Percentiles rank a stretch among this genome's conserved stretches.
These are phyloP conservation scores for Euphorbia peplus DNA, from an alignment of 345 rosid species.

Conservation along the genomic window DNA sequence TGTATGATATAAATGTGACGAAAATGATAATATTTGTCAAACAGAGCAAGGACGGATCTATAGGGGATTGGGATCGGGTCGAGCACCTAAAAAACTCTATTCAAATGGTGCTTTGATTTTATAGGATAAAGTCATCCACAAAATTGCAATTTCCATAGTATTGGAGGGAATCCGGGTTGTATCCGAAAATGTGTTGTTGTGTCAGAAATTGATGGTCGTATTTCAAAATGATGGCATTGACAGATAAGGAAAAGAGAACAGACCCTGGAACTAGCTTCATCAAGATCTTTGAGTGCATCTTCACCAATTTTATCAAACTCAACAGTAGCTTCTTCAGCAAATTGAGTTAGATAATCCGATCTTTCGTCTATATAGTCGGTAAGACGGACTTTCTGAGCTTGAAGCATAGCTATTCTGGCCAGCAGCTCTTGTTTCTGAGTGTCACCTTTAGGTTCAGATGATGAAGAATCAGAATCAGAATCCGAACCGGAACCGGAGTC, in stretches of 20 bases:
- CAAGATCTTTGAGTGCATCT: slow-evolving; percentile 82
- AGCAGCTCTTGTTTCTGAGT: slow-evolving; percentile 70
- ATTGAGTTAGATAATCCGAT: slow-evolving; percentile 70
- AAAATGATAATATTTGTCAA: too few relatives aligned
- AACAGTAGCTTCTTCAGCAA: slow-evolving; percentile 77
- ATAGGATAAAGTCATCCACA: too few relatives aligned
- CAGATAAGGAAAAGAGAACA: slow-evolving; percentile 20
- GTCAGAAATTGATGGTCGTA: too few relatives aligned
- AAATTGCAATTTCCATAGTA: too few relatives aligned
- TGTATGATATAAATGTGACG: too few relatives aligned
- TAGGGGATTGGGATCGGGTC: too few relatives aligned
- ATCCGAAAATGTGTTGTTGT: too few relatives aligned
- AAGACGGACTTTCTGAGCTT: slow-evolving; percentile 79
- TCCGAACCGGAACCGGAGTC: slow-evolving; percentile 41
- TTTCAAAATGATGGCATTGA: neutral
- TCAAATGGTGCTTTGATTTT: too few relatives aligned
- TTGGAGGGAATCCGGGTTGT: too few relatives aligned
- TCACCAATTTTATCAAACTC: slow-evolving; percentile 86
- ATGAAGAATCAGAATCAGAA: slow-evolving; percentile 22
- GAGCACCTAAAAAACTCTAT: too few relatives aligned
- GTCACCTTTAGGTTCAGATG: slow-evolving; percentile 68
- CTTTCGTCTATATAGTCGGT: slow-evolving; percentile 76
- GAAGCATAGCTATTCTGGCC: slow-evolving; percentile 80
- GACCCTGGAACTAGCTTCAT: slow-evolving; percentile 86
- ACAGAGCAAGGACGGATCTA: too few relatives aligned